These are phyloP conservation scores for Theobroma cacao DNA, from an alignment of 345 rosid species.

Conservation along the genomic window DNA sequence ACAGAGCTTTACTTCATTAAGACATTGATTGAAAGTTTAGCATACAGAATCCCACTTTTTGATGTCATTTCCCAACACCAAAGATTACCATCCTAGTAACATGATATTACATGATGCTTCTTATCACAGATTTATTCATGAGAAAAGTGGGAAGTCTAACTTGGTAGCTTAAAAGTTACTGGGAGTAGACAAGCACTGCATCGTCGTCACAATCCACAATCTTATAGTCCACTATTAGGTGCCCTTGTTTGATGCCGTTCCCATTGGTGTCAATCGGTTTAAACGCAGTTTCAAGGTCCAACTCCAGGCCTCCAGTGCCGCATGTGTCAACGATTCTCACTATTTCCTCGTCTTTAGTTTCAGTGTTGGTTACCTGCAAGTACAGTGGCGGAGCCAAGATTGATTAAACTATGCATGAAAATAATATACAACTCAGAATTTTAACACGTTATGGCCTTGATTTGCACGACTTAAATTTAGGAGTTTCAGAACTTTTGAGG, in stretches of 20 bases:
- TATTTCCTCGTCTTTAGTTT: constrained; percentile 30
- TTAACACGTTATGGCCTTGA: too few species aligned
- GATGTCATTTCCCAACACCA: not conserved
- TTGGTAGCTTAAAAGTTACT: not conserved
- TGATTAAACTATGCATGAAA: not conserved
- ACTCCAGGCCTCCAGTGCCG: constrained; percentile 1
- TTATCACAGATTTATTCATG: not conserved
- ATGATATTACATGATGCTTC: not conserved
- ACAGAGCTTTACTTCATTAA: too few species aligned
- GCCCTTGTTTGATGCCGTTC: not conserved
- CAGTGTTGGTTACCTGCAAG: constrained; percentile 31
- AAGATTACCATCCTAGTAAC: not conserved
- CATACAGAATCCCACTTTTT: too few species aligned
- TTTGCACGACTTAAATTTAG: too few species aligned
- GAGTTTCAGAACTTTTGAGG: too few species aligned
- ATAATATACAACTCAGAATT: too few species aligned
- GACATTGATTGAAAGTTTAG: not conserved
- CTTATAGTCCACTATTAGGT: not conserved
- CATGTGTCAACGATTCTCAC: constrained; percentile 52
- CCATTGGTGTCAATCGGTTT: not conserved
- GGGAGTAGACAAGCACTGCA: not conserved
- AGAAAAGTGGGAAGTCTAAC: not conserved
- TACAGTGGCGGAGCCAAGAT: not conserved
- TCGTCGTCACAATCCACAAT: constrained; percentile 12
- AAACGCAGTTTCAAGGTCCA: not conserved